Base-by-base conservation (phyloP, 1,139 yeast species). In the Scheffersomyces titani region DNA sequence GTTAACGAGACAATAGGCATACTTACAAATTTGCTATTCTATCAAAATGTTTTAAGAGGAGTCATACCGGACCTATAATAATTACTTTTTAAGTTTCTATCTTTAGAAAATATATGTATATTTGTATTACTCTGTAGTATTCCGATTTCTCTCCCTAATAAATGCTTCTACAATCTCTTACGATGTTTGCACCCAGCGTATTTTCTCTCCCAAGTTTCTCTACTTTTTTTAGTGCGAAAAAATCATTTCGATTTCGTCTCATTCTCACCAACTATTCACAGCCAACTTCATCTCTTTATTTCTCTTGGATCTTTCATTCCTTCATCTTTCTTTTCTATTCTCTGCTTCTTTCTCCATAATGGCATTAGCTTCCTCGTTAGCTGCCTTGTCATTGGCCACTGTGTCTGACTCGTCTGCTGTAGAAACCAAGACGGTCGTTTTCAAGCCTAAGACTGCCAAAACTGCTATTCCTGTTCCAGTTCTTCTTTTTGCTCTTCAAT, bases 401-500 rank as follows among this genome's bases (percentile, higher is more conserved):
- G 79, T 79, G 40, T 62, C 78, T 22, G 67, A 77, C 50, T 84
- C 74, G 47, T 67, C 71, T 49, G 80, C 85, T 3, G 63, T 73
- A 46, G 74, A 85, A 50, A 85, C 90, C 61, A 92, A 92, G 73
- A 83, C 94, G 5, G 81, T 92, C 63, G 92, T 92, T 44, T 92
- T 92, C 83, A 92, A 92, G 77, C 97, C 97, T 65, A 92, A 92
- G 75, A 91, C 97, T 52, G 89, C 97, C 55, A 92, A 91, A 70
- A 76, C 92, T 52, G 92, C 91, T 54, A 75, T 84, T n/a, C 91
- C 96, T 44, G 86, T 89, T 53, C 97, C 97, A 52, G 82, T 92
- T 44, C 85, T 92, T 52, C 91, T 92, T 46, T 83, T 92, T 68
- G 97, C 97, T 6, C 81, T 89, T 62, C 85, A 84, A 54, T 65